A percentile compares a stretch with the other conserved stretches of the same genome.
Evolutionary conservation across 768 basidiomycete species (phyloP).

Genomic region (Serpula lacrymans): DNA sequence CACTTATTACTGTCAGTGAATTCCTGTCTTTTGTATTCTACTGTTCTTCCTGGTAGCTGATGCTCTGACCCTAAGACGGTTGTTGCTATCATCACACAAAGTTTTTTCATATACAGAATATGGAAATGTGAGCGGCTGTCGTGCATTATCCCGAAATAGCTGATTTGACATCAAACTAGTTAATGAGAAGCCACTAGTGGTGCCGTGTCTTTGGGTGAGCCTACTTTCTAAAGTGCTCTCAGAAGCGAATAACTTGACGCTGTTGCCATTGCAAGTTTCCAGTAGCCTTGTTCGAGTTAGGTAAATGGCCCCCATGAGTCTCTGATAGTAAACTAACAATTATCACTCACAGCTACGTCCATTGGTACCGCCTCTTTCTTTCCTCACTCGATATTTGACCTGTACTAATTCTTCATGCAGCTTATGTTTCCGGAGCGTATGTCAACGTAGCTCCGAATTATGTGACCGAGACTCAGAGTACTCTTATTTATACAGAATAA

Average conservation of each 20-base stretch:
- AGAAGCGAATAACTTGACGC: no score
- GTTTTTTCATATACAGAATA: conserved; percentile 10
- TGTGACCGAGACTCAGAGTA: no score
- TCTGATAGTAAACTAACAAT: not conserved
- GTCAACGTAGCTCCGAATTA: not conserved
- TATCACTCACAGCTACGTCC: not conserved
- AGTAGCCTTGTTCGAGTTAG: not conserved
- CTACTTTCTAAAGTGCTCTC: not conserved
- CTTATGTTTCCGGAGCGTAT: not conserved
- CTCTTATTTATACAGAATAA: no score
- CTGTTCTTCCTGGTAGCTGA: no score
- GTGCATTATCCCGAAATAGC: not conserved
- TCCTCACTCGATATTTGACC: not conserved
- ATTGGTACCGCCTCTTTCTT: not conserved
- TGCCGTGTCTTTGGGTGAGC: not conserved
- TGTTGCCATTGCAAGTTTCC: no score
- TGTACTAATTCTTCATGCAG: not conserved
- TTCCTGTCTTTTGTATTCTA: conserved; percentile 2
- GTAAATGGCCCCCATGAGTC: not conserved
- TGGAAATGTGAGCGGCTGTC: conserved; percentile 7
- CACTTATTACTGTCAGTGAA: conserved; percentile 3
- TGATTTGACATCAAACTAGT: not conserved
- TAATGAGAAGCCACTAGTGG: not conserved
- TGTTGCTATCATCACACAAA: conserved; percentile 5
- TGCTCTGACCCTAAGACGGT: conserved; percentile 5